Evolutionary conservation across 805 yeast species (phyloP).

Genomic region (Lipomyces mesembrius): DNA sequence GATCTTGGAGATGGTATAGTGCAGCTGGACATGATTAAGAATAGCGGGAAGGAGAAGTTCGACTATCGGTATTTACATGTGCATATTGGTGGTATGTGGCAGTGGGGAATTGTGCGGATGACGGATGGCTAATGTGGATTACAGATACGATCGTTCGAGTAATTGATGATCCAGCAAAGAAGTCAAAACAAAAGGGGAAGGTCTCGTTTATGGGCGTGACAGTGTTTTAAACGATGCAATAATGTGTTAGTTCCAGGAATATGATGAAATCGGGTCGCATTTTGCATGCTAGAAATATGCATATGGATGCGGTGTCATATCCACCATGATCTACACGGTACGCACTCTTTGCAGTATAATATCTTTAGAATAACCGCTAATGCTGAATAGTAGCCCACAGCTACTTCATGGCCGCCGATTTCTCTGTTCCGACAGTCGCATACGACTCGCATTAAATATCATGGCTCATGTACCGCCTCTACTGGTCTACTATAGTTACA

Average conservation of each 20-base stretch:
- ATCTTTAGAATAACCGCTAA: background rate
- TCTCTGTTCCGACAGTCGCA: background rate
- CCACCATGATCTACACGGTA: background rate
- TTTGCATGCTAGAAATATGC: background rate
- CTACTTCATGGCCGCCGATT: background rate
- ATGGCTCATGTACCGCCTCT: background rate
- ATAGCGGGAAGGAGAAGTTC: slow-evolving; percentile 54
- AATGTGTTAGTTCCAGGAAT: background rate
- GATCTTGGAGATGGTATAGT: slow-evolving; percentile 64
- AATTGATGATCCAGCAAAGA: background rate
- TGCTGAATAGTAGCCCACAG: background rate
- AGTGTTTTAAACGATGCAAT: background rate
- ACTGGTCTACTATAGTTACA: background rate
- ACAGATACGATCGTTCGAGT: background rate
- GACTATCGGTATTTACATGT: slow-evolving; percentile 68
- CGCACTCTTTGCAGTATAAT: background rate
- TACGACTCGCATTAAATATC: background rate
- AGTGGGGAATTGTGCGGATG: background rate
- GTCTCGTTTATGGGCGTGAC: slow-evolving; percentile 2
- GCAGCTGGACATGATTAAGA: slow-evolving; percentile 65
- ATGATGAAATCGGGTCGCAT: background rate
- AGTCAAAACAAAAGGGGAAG: background rate
- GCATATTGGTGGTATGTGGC: slow-evolving; percentile 47
- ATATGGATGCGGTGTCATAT: background rate
- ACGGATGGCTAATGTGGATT: background rate